These are phyloP conservation scores for Sordariomycetes sp. DNA, from an alignment of 2,329 filamentous ascomycete genomes.

Conservation along the genomic window DNA sequence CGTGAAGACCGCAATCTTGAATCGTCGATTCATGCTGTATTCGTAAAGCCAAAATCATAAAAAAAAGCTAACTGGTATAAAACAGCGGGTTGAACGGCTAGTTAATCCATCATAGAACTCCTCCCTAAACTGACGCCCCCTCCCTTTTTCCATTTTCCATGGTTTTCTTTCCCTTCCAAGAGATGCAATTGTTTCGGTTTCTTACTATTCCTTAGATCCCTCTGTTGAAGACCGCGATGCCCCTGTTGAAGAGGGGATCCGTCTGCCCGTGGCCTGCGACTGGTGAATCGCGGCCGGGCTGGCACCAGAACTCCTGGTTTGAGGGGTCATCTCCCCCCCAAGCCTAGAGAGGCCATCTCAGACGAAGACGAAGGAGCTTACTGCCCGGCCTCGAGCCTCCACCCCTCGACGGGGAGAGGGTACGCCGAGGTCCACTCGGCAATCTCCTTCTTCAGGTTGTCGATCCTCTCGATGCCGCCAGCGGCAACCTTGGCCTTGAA, in stretches of 20 bases:
- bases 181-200: neutral
- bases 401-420: constrained; percentile 79
- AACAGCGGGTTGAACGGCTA: constrained; percentile 6
- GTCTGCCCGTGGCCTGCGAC: neutral
- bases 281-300: neutral
- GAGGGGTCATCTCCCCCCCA: neutral
- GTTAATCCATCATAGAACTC: neutral
- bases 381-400: constrained; percentile 50
- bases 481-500: constrained; percentile 87
- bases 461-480: constrained; percentile 72
- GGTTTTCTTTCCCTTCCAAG: neutral
- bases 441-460: constrained; percentile 81
- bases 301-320: neutral
- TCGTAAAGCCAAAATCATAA: neutral
- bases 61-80: constrained; percentile 2
- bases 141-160: neutral
- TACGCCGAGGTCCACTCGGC: constrained; percentile 76
- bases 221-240: neutral
- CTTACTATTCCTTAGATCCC: neutral
- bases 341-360: neutral
- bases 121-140: neutral
- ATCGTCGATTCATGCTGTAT: neutral
- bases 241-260: constrained; percentile 6
- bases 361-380: constrained; percentile 22
- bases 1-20: neutral